Base-by-base conservation (phyloP, 306 rosid genomes). In the Aeschynomene evenia region DNA sequence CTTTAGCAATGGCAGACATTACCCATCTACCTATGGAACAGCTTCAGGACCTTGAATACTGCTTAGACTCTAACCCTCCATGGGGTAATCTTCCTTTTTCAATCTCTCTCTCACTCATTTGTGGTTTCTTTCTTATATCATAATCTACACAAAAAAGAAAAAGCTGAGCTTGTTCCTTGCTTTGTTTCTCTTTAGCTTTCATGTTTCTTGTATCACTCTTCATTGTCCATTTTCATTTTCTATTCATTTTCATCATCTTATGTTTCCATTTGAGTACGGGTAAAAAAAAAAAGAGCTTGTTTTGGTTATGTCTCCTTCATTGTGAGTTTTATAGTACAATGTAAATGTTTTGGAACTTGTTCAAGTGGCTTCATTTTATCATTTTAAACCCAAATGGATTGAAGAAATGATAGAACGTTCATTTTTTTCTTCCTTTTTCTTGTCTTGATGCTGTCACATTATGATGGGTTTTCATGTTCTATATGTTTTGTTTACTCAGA, bases 51-150 rank as follows among this genome's bases (percentile, higher is more conserved):
- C 98, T 94, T 62, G 97, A 94, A 71, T 94, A 87, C 74, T 94
- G 98, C 80, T 84, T 94, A 81, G 98, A 94, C 91, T 94, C 98
- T 45, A 94, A 94, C 74, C 98, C 98, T 61, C 89, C 98, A 2
- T 94, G 97, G 98, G 91, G 98, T 94, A 87, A 87, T 10, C n/a
- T 15, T 62, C 59, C 50, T 81, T 43, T 65, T 14, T 23, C 20
- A 52, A 15, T 64, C 49, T 78, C 52, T 68, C 19, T 26, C 15
- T 50, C 13, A 54, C 40, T 60, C 68, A 43, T 78, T 37, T 70
- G 7, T 20, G 24, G 0, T 46, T 39, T 63, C 31, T 71, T 23
- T 63, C 49, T 51, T 72, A 22, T 49, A 22, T 49, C 45, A 31
- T 75, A 0, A 36, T 45, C 28, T 70, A 26, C 11, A 0, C 53